Conservation (phyloP, 768 basidiomycete genomes). For the Termitomyces sp. region DNA sequence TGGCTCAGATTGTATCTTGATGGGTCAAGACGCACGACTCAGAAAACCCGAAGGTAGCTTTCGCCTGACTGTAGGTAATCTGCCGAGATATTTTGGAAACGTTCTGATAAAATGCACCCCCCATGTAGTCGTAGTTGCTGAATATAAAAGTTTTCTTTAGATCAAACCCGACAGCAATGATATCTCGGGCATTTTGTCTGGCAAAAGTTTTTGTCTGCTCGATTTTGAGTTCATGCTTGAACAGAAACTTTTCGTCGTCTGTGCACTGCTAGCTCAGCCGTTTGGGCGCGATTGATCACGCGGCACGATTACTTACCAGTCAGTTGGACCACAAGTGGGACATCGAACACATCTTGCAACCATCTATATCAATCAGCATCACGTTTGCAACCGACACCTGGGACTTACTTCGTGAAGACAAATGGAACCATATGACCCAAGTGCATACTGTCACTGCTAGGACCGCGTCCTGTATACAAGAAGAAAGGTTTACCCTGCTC, state of each 20-base stretch:
- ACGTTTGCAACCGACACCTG: slow-evolving; percentile 1
- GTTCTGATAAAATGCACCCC: slow-evolving; percentile 92
- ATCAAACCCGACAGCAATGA: slow-evolving; percentile 94
- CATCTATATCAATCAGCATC: slow-evolving; percentile 49
- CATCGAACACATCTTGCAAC: slow-evolving; percentile 94
- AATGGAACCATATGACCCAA: slow-evolving; percentile 97
- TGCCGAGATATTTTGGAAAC: slow-evolving; percentile 89
- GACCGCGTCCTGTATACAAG: slow-evolving; percentile 95
- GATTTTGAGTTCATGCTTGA: slow-evolving; percentile 90
- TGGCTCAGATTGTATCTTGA: no score
- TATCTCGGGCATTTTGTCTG: slow-evolving; percentile 85
- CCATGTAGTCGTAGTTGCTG: slow-evolving; percentile 85
- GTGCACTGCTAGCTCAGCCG: not conserved
- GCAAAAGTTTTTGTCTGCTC: slow-evolving; percentile 84
- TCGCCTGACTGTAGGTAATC: slow-evolving; percentile 90
- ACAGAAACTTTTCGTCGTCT: slow-evolving; percentile 99
- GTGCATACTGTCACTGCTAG: slow-evolving; percentile 96
- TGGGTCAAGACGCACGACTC: slow-evolving; percentile 72
- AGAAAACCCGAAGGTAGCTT: slow-evolving; percentile 93
- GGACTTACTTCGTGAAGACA: slow-evolving; percentile 85
- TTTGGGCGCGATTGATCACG: not conserved
- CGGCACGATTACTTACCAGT: slow-evolving; percentile 52
- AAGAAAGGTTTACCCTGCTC: slow-evolving; percentile 98
- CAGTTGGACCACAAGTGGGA: slow-evolving; percentile 91
- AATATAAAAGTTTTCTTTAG: slow-evolving; percentile 95